Conservation (phyloP, 495 filamentous ascomycete species). For the Barbatosphaeria neglecta region DNA sequence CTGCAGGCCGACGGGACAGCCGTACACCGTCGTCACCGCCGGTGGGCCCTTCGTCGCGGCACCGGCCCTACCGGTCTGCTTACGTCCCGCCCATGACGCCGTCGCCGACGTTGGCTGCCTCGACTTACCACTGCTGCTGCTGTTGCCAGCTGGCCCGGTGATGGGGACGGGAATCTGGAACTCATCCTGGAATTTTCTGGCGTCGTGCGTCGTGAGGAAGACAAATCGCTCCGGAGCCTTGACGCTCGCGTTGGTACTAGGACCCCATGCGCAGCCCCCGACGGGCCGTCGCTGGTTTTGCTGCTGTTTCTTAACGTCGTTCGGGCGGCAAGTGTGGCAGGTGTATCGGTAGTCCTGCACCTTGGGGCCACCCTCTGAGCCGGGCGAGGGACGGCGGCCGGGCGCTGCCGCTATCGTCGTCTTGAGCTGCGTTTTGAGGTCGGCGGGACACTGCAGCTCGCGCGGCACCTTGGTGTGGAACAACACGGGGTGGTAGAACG, state of each 20-base stretch:
- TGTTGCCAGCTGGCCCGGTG: background rate
- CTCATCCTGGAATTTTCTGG: background rate
- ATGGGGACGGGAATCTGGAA: background rate
- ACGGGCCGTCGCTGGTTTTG: background rate
- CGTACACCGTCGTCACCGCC: background rate
- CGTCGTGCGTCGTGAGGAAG: background rate
- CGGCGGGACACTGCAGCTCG: background rate
- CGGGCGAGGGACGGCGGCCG: background rate
- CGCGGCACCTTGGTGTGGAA: background rate
- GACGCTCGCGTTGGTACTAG: background rate
- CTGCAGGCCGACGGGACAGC: background rate
- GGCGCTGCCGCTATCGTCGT: background rate
- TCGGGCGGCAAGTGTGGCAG: background rate
- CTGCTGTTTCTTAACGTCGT: background rate
- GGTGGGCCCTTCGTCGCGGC: too few species aligned
- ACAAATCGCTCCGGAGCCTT: background rate
- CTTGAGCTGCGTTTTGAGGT: background rate
- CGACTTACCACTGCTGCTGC: background rate
- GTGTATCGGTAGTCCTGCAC: background rate
- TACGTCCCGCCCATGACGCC: too few species aligned
- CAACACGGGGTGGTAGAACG: background rate
- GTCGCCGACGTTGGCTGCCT: background rate
- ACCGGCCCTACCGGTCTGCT: too few species aligned
- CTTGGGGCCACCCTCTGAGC: background rate
- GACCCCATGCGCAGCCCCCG: too few species aligned